These are phyloP conservation scores for Inonotus hispidus DNA, from an alignment of 1,284 basidiomycete species.

Conservation along the genomic window DNA sequence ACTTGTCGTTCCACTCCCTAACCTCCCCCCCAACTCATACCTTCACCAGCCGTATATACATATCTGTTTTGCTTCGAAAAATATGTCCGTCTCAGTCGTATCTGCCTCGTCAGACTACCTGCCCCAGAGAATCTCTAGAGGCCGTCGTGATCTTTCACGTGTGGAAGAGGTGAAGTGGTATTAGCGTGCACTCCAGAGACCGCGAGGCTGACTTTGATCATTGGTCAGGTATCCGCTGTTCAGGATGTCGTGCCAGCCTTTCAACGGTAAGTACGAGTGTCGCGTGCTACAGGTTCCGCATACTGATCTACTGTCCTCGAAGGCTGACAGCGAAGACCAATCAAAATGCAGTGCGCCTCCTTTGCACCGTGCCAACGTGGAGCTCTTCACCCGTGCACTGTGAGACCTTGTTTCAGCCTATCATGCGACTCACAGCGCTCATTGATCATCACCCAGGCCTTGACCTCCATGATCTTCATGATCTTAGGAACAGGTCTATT, in stretches of 20 bases:
- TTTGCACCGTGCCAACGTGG: constrained; percentile 63
- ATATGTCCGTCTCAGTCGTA: constrained; percentile 11
- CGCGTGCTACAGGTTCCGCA: not conserved
- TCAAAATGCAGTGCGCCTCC: constrained; percentile 39
- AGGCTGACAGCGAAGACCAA: constrained; percentile 38
- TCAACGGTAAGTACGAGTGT: constrained; percentile 8
- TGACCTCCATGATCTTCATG: constrained; percentile 63
- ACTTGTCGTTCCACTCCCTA: not conserved
- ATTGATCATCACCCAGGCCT: constrained; percentile 34
- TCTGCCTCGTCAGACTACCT: constrained; percentile 1
- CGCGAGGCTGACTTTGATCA: not conserved
- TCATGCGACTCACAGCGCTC: not conserved
- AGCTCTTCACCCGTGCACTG: constrained; percentile 51
- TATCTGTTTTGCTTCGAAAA: not conserved
- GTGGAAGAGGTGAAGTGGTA: constrained; percentile 8
- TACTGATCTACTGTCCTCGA: constrained; percentile 22
- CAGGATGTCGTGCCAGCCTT: constrained; percentile 14
- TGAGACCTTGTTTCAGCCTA: constrained; percentile 27
- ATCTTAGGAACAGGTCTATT: constrained; percentile 58
- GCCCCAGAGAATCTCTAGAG: not conserved
- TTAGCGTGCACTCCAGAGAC: not conserved
- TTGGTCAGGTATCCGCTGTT: constrained; percentile 5
- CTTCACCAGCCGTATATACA: not conserved
- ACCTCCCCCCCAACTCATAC: not conserved
- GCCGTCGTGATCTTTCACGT: not conserved